phyloP scores from a whole-genome alignment of 768 basidiomycete genomes.

The Termitomyces bulborhizus region DNA sequence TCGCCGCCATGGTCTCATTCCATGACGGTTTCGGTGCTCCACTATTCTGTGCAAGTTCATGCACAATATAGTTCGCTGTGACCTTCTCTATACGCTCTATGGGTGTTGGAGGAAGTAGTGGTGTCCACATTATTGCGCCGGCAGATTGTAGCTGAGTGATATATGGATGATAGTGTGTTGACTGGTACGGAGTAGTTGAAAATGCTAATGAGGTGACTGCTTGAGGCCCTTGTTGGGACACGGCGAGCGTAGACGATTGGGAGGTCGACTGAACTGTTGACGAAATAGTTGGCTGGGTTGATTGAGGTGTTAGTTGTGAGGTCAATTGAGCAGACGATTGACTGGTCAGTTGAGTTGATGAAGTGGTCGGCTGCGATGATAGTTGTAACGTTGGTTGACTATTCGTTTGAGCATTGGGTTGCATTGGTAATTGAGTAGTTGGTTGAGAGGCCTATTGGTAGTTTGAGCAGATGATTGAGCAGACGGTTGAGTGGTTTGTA shows the following conservation, averaged over 20 bases:
- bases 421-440: background rate
- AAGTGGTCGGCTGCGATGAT: background rate
- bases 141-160: slow-evolving; percentile 10
- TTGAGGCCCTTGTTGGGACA: background rate
- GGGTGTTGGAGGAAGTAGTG: slow-evolving; percentile 18
- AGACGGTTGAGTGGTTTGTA: background rate
- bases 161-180: slow-evolving; percentile 14
- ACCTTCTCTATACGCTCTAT: slow-evolving; percentile 41
- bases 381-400: background rate
- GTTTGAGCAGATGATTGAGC: background rate
- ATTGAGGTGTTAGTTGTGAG: background rate
- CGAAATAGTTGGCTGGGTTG: background rate
- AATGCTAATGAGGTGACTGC: background rate
- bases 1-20: slow-evolving; percentile 70
- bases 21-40: slow-evolving; percentile 48
- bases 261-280: background rate
- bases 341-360: background rate
- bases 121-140: slow-evolving; percentile 1
- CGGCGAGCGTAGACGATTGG: slow-evolving; percentile 1
- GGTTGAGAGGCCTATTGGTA: background rate
- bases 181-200: slow-evolving; percentile 11
- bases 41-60: slow-evolving; percentile 48
- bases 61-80: slow-evolving; percentile 65
- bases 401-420: background rate
- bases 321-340: background rate